Percentiles rank a stretch among this genome's conserved stretches.
Conservation (phyloP, 2,329 filamentous ascomycete genomes). For the Aspergillus fumigatus region DNA sequence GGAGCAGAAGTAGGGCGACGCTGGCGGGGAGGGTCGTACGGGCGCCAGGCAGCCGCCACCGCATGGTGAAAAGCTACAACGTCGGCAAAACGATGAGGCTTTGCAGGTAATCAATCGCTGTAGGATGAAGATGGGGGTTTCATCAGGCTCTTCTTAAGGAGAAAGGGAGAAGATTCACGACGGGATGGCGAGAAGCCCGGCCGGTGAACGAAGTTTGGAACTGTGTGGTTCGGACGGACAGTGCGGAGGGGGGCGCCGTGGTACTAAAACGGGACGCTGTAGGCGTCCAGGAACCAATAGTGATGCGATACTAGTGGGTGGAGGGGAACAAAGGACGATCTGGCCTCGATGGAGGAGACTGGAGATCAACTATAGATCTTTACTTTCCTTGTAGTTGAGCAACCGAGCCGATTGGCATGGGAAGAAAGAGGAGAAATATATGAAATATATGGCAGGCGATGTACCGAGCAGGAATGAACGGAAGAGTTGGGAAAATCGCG, state of each 20-base stretch:
- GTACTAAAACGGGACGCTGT: background rate
- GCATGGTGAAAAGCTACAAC: slow-evolving; percentile 49
- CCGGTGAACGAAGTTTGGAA: background rate
- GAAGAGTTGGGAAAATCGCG: background rate
- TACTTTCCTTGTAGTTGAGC: background rate
- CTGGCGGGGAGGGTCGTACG: slow-evolving; percentile 51
- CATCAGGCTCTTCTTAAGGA: background rate
- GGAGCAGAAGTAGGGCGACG: slow-evolving; percentile 56
- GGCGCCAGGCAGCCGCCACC: slow-evolving; percentile 61
- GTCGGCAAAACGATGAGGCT: slow-evolving; percentile 9
- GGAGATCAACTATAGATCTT: background rate
- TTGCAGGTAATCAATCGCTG: slow-evolving; percentile 3
- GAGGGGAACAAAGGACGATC: background rate
- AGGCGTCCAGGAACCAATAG: background rate
- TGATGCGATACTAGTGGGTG: background rate
- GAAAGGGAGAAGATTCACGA: background rate
- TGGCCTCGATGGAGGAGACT: background rate
- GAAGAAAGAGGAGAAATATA: slow-evolving; percentile 10
- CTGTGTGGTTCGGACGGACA: background rate
- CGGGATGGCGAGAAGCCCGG: background rate
- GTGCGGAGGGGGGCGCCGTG: background rate
- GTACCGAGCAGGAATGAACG: background rate
- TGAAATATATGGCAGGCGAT: background rate
- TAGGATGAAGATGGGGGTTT: slow-evolving; percentile 1
- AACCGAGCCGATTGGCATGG: slow-evolving; percentile 7